Percentiles rank a stretch among this genome's conserved stretches.
These are phyloP conservation scores for Phytophthora syringae DNA, from an alignment of 352 stramenopile species.

Conservation along the genomic window DNA sequence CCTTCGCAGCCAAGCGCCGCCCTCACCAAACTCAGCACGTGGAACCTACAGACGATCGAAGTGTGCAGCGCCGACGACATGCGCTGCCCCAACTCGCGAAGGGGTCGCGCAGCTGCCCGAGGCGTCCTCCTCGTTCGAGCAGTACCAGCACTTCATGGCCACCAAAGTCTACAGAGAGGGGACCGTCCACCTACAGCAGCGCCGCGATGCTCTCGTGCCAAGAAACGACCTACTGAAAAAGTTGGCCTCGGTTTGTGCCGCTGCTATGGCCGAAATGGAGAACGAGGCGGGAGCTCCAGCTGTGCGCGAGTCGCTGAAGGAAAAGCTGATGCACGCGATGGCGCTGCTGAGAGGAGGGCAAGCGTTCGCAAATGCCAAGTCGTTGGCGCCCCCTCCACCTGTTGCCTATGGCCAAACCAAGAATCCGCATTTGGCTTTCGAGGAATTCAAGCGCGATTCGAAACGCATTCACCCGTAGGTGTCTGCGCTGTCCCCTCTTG, in stretches of 20 bases:
- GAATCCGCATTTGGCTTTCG: conserved; percentile 69
- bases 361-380: conserved; percentile 34
- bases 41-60: background rate
- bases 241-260: conserved; percentile 29
- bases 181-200: conserved; percentile 46
- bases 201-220: conserved; percentile 44
- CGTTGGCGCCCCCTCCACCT: background rate
- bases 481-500: background rate
- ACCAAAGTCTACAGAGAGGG: conserved; percentile 49
- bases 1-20: conserved; percentile 7
- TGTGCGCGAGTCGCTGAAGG: conserved; percentile 17
- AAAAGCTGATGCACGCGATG: conserved; percentile 38
- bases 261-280: conserved; percentile 23
- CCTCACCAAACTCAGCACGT: background rate
- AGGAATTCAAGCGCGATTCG: conserved; percentile 50
- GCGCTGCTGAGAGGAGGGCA: conserved; percentile 37
- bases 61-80: conserved; percentile 1
- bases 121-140: conserved; percentile 32
- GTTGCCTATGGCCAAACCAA: conserved; percentile 41
- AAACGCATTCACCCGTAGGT: conserved; percentile 35
- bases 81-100: conserved; percentile 16
- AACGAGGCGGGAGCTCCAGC: background rate
- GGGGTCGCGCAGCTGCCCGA: conserved; percentile 13
- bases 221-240: conserved; percentile 44
- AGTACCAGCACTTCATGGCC: conserved; percentile 56